Conservation (phyloP, 2,329 filamentous ascomycete genomes). For the Aureobasidium sp. region DNA sequence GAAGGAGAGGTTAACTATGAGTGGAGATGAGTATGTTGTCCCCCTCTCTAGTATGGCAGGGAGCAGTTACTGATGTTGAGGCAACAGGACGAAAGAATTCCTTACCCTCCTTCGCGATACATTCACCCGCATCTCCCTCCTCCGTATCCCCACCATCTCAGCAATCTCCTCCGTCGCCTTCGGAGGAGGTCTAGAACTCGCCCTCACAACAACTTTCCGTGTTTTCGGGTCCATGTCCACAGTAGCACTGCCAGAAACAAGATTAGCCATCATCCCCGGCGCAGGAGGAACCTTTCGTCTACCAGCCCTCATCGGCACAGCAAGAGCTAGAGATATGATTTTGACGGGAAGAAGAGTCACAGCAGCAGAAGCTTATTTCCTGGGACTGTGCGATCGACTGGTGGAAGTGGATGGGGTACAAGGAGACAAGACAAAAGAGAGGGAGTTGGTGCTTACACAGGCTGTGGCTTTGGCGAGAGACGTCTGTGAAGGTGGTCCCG, state of each 20-base stretch:
- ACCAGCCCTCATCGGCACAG: constrained; percentile 80
- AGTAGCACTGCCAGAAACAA: constrained; percentile 90
- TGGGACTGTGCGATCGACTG: constrained; percentile 90
- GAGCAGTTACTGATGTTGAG: constrained; percentile 3
- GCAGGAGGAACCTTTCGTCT: constrained; percentile 94
- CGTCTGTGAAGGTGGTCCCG: constrained; percentile 90
- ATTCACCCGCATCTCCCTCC: constrained; percentile 74
- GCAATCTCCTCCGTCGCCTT: constrained; percentile 89
- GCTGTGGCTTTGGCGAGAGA: constrained; percentile 82
- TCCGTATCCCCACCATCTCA: constrained; percentile 91
- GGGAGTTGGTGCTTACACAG: constrained; percentile 76
- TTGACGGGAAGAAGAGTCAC: constrained; percentile 89
- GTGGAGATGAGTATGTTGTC: constrained; percentile 75
- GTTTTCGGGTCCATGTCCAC: constrained; percentile 82
- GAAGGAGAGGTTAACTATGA: constrained; percentile 86
- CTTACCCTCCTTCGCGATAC: constrained; percentile 80
- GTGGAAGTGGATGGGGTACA: constrained; percentile 78
- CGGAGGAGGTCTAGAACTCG: constrained; percentile 94
- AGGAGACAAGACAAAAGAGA: constrained; percentile 50
- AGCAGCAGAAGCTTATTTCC: constrained; percentile 88
- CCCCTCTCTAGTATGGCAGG: not conserved
- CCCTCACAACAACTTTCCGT: constrained; percentile 88
- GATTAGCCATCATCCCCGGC: constrained; percentile 93
- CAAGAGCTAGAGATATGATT: constrained; percentile 88
- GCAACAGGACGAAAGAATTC: constrained; percentile 78